phyloP scores from a whole-genome alignment of 331 rosid species.

The Prunus yedoensis region DNA sequence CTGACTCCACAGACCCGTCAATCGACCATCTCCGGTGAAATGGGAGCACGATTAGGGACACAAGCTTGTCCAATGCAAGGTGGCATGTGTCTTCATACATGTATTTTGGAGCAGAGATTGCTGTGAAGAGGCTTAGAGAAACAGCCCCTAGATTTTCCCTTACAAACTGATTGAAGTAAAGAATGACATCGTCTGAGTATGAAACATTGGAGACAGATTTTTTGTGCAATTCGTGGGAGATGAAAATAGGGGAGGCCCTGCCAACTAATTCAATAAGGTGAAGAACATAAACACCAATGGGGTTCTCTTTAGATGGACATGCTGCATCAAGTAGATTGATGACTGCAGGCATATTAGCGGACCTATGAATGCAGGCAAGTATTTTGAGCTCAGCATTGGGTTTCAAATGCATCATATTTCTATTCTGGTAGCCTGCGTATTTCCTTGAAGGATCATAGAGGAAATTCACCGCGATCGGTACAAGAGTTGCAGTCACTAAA shows the following conservation, averaged over 20 bases:
- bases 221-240: slow-evolving; percentile 42
- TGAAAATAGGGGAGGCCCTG: slow-evolving; percentile 47
- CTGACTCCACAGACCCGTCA: slow-evolving; percentile 39
- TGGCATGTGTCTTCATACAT: slow-evolving; percentile 52
- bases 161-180: slow-evolving; percentile 37
- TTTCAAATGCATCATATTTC: slow-evolving; percentile 38
- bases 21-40: slow-evolving; percentile 48
- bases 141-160: slow-evolving; percentile 29
- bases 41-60: slow-evolving; percentile 47
- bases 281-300: slow-evolving; percentile 35
- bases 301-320: slow-evolving; percentile 26
- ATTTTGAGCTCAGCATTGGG: slow-evolving; percentile 32
- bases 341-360: slow-evolving; percentile 19
- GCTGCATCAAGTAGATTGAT: slow-evolving; percentile 35
- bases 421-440: slow-evolving; percentile 38
- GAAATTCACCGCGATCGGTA: slow-evolving; percentile 22
- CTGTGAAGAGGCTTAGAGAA: slow-evolving; percentile 34
- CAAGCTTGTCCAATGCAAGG: slow-evolving; percentile 47
- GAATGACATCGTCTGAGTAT: slow-evolving; percentile 38
- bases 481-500: slow-evolving; percentile 24
- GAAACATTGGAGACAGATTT: background rate
- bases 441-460: slow-evolving; percentile 49
- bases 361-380: slow-evolving; percentile 39
- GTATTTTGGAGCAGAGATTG: slow-evolving; percentile 34
- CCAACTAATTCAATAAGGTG: slow-evolving; percentile 58